phyloP scores from a whole-genome alignment of 805 yeast species.

The Candida piceae region DNA sequence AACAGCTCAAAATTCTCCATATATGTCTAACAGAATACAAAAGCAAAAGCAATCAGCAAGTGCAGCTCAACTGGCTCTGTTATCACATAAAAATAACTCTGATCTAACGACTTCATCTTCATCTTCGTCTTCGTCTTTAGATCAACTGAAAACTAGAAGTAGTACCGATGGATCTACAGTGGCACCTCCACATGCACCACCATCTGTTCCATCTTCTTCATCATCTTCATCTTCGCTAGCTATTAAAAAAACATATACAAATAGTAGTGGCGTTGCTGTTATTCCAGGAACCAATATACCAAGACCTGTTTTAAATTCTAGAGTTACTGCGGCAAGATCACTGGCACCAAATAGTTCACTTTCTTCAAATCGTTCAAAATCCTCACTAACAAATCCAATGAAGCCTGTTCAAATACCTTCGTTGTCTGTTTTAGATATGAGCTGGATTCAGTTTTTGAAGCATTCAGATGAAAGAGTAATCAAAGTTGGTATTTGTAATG shows the following conservation, averaged over 20 bases:
- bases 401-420: conserved; percentile 35
- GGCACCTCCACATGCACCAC: not conserved
- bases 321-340: conserved; percentile 20
- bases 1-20: conserved; percentile 1
- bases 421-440: conserved; percentile 47
- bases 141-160: not conserved
- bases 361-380: conserved; percentile 6
- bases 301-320: conserved; percentile 43
- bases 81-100: not conserved
- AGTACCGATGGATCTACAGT: not conserved
- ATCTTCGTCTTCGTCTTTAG: not conserved
- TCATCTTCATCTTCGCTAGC: conserved; percentile 12
- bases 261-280: conserved; percentile 26
- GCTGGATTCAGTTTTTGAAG: conserved; percentile 51
- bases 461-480: conserved; percentile 58
- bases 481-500: conserved; percentile 49
- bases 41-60: conserved; percentile 1
- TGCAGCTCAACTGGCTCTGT: conserved; percentile 3
- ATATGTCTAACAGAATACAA: not conserved
- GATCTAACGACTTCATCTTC: not conserved
- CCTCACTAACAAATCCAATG: conserved; percentile 5
- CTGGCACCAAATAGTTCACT: no score
- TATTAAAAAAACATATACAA: not conserved
- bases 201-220: not conserved
- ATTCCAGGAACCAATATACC: conserved; percentile 59